Evolutionary conservation across 2,329 filamentous ascomycete species (phyloP).

Genomic region (Drechslerella dactyloides): DNA sequence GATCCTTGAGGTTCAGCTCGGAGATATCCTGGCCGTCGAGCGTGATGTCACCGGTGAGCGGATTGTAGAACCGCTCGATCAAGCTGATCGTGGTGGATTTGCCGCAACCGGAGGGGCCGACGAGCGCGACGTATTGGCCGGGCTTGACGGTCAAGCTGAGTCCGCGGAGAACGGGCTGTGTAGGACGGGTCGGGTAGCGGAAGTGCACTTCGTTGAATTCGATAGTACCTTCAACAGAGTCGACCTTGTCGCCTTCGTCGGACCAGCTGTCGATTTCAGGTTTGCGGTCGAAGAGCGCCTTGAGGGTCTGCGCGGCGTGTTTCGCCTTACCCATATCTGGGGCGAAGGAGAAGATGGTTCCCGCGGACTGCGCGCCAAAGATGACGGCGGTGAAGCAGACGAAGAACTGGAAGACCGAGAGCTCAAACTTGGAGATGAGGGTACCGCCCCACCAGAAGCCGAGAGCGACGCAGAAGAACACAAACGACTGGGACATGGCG

Average conservation of each 20-base stretch:
- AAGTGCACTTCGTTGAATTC: slow-evolving; percentile 95
- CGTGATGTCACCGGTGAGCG: slow-evolving; percentile 77
- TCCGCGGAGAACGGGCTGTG: slow-evolving; percentile 88
- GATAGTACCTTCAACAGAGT: slow-evolving; percentile 73
- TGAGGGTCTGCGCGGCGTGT: slow-evolving; percentile 78
- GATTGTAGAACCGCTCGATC: slow-evolving; percentile 93
- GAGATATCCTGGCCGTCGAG: slow-evolving; percentile 85
- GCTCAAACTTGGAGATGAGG: slow-evolving; percentile 71
- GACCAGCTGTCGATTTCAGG: slow-evolving; percentile 86
- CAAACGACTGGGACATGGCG: slow-evolving; percentile 80
- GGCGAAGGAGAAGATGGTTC: slow-evolving; percentile 85
- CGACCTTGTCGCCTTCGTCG: slow-evolving; percentile 68
- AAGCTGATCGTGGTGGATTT: slow-evolving; percentile 91
- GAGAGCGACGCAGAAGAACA: slow-evolving; percentile 82
- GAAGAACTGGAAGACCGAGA: slow-evolving; percentile 78
- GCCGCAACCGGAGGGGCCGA: slow-evolving; percentile 92
- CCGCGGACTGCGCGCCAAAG: slow-evolving; percentile 90
- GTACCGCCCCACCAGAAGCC: slow-evolving; percentile 92
- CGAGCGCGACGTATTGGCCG: slow-evolving; percentile 84
- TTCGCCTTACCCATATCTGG: slow-evolving; percentile 94
- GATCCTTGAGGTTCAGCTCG: slow-evolving; percentile 80
- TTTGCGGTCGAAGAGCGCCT: slow-evolving; percentile 80
- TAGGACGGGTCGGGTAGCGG: slow-evolving; percentile 86
- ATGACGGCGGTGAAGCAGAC: slow-evolving; percentile 86
- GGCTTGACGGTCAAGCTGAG: slow-evolving; percentile 76